A percentile compares a stretch with the other conserved stretches of the same genome.
These are phyloP conservation scores for Spizellomyces punctatus DNA, from an alignment of 192 early-diverging fungal species.

Conservation along the genomic window DNA sequence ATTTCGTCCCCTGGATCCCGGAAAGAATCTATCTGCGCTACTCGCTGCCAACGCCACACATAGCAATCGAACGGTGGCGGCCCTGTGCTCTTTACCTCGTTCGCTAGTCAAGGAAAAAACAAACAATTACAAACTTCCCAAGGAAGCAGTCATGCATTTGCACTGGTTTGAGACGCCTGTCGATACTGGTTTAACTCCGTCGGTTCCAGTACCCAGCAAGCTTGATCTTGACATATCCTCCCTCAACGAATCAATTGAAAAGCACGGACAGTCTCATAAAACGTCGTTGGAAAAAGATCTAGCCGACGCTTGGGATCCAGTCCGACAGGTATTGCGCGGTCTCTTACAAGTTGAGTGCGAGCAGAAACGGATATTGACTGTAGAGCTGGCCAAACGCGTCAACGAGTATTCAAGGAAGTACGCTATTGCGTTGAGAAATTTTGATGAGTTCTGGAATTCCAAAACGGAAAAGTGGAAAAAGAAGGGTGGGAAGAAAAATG, in stretches of 20 bases:
- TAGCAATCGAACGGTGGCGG: not conserved
- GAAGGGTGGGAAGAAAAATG: not conserved
- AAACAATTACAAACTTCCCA: not conserved
- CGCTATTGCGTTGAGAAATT: not conserved
- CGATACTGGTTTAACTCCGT: not conserved
- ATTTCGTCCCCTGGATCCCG: not conserved
- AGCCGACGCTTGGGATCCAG: not conserved
- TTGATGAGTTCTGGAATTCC: not conserved
- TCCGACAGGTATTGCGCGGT: not conserved
- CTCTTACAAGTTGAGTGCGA: not conserved
- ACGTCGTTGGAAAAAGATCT: not conserved
- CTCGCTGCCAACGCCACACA: not conserved
- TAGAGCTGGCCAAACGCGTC: not conserved
- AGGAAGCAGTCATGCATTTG: not conserved
- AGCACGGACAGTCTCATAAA: not conserved
- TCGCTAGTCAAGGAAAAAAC: not conserved
- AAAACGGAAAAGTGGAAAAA: slow-evolving; percentile 8
- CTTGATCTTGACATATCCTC: not conserved
- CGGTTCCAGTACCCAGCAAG: not conserved
- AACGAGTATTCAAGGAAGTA: not conserved
- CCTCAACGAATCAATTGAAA: not conserved
- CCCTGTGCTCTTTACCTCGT: not conserved
- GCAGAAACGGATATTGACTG: not conserved
- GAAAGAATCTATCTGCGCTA: not conserved
- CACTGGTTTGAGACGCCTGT: not conserved